phyloP scores from a whole-genome alignment of 2,329 filamentous ascomycete genomes.

The Pseudogymnoascus sp. region DNA sequence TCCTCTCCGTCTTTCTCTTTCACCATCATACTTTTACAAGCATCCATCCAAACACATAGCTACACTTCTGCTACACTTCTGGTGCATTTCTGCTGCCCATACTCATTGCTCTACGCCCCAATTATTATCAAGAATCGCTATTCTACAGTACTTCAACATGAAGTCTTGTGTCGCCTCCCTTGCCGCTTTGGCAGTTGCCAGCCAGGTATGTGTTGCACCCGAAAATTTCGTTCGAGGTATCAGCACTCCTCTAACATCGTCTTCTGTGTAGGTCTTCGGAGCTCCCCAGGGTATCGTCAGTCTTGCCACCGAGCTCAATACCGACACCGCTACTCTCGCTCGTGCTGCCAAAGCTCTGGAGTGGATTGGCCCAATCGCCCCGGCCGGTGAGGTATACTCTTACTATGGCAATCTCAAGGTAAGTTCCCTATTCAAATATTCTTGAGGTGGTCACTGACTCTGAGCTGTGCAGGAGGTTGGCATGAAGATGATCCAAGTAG shows the following conservation, averaged over 20 bases:
- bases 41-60: slow-evolving; percentile 2
- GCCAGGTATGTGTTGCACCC: not conserved
- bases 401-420: not conserved
- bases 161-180: not conserved
- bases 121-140: not conserved
- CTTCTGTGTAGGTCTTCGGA: not conserved
- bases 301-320: not conserved
- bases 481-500: not conserved
- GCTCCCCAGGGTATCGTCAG: not conserved
- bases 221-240: not conserved
- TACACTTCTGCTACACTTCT: not conserved
- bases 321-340: not conserved
- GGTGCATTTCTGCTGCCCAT: not conserved
- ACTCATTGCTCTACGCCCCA: not conserved
- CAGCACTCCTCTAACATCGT: not conserved
- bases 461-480: not conserved
- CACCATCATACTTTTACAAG: slow-evolving; percentile 2
- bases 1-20: not conserved
- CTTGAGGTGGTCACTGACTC: not conserved
- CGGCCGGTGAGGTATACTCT: not conserved
- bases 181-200: not conserved
- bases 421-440: not conserved
- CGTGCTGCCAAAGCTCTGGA: not conserved
- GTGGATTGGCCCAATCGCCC: slow-evolving; percentile 3
- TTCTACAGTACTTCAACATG: not conserved